phyloP scores from a whole-genome alignment of 768 basidiomycete species.

The Suillus bovinus region DNA sequence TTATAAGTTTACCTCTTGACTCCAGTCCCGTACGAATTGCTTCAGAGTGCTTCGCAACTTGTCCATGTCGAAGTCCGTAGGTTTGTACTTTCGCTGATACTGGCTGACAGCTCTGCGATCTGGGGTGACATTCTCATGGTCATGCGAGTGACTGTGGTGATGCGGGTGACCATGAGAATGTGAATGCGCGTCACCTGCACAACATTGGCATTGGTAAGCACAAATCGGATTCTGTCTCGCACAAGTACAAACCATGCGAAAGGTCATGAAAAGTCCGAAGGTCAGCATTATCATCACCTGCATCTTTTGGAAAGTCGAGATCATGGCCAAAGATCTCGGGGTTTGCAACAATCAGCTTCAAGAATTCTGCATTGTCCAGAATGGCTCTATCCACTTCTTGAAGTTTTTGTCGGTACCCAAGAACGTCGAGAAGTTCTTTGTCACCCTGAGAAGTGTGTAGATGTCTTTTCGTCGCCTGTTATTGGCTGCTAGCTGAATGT shows the following conservation, averaged over 20 bases:
- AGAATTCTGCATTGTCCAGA: slow-evolving; percentile 74
- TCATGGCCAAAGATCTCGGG: slow-evolving; percentile 80
- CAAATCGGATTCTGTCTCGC: slow-evolving; percentile 8
- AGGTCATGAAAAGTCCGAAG: neutral
- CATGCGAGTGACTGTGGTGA: slow-evolving; percentile 36
- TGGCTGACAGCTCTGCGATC: slow-evolving; percentile 17
- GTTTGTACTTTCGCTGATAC: slow-evolving; percentile 38
- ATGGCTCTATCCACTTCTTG: slow-evolving; percentile 82
- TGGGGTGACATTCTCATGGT: slow-evolving; percentile 9
- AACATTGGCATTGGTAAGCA: slow-evolving; percentile 3
- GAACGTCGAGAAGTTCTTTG: slow-evolving; percentile 59
- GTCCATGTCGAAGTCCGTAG: slow-evolving; percentile 81
- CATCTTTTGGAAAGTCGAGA: slow-evolving; percentile 17
- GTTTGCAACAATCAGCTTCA: slow-evolving; percentile 70
- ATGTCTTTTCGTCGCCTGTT: slow-evolving; percentile 76
- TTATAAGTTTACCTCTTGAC: slow-evolving; percentile 58
- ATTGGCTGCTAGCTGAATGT: slow-evolving; percentile 53
- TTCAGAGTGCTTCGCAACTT: slow-evolving; percentile 90
- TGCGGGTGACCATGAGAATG: slow-evolving; percentile 38
- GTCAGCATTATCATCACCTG: slow-evolving; percentile 26
- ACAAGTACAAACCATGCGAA: slow-evolving; percentile 9
- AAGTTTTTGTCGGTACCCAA: slow-evolving; percentile 82
- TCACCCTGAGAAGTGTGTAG: slow-evolving; percentile 69
- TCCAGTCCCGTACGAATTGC: slow-evolving; percentile 95
- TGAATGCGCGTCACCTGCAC: slow-evolving; percentile 25